Percentiles rank a stretch among this genome's conserved stretches.
phyloP scores from a whole-genome alignment of 352 stramenopile species.

The Thraustochytrium sp. region DNA sequence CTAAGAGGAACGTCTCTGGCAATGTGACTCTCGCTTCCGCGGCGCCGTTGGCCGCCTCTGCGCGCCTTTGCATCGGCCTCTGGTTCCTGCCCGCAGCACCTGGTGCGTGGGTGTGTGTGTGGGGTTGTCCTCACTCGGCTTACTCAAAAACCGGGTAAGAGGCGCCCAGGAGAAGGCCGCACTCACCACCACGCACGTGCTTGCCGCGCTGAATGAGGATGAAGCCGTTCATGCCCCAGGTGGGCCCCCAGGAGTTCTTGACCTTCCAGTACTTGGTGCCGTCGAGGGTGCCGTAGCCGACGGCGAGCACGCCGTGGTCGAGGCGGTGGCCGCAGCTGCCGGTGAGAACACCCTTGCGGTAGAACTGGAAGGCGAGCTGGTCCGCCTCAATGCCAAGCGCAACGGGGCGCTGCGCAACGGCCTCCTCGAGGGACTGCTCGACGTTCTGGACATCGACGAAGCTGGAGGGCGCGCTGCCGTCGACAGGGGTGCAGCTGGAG shows the following conservation, averaged over 20 bases:
- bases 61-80: no score
- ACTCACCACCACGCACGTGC: constrained; percentile 55
- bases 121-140: neutral
- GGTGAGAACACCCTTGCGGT: constrained; percentile 83
- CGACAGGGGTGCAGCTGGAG: constrained; percentile 15
- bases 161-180: constrained; percentile 72
- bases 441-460: constrained; percentile 30
- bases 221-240: constrained; percentile 82
- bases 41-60: no score
- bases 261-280: constrained; percentile 85
- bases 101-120: no score
- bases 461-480: constrained; percentile 46
- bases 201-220: constrained; percentile 76
- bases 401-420: constrained; percentile 84
- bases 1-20: no score
- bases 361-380: constrained; percentile 90
- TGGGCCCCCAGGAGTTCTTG: constrained; percentile 91
- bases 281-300: constrained; percentile 81
- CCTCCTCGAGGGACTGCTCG: constrained; percentile 57
- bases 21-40: no score
- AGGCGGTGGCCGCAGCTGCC: constrained; percentile 77
- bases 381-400: constrained; percentile 87
- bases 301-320: constrained; percentile 92
- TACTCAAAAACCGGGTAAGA: constrained; percentile 65
- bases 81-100: no score